A percentile compares a stretch with the other conserved stretches of the same genome.
phyloP scores from a whole-genome alignment of 306 rosid species.

The Mucuna pruriens region DNA sequence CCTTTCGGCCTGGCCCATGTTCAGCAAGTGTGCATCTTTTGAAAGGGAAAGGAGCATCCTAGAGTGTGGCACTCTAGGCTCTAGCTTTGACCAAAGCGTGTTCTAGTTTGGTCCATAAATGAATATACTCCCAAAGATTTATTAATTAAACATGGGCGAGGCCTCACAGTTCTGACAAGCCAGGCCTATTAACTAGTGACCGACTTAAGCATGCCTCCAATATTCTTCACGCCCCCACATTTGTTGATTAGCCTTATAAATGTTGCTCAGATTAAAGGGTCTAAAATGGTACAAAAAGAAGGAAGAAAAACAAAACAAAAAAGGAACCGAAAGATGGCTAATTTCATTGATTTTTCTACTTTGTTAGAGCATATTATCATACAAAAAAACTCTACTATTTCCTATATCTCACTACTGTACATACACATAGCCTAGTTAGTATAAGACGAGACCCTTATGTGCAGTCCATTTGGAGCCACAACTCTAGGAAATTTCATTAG shows the following conservation, averaged over 20 bases:
- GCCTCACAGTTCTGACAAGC: conserved; percentile 10
- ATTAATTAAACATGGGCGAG: conserved; percentile 29
- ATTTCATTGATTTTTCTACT: conserved; percentile 48
- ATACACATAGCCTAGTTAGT: conserved; percentile 53
- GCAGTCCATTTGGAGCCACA: conserved; percentile 95
- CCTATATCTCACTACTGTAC: conserved; percentile 54
- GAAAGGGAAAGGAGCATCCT: conserved; percentile 1
- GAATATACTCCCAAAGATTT: background rate
- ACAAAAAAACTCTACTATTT: conserved; percentile 38
- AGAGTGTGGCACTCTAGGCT: background rate
- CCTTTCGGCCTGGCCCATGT: conserved; percentile 3
- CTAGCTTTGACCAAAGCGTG: conserved; percentile 17
- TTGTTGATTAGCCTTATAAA: background rate
- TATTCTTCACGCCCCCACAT: background rate
- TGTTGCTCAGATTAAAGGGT: background rate
- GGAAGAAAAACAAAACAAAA: background rate
- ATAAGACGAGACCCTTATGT: conserved; percentile 72
- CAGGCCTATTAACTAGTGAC: conserved; percentile 26
- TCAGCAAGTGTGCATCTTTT: background rate
- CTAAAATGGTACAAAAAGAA: background rate
- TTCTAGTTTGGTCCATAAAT: conserved; percentile 11
- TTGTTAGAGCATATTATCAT: conserved; percentile 59
- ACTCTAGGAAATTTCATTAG: conserved; percentile 96
- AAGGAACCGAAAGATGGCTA: background rate
- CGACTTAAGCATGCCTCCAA: background rate